A percentile compares a stretch with the other conserved stretches of the same genome.
phyloP scores from a whole-genome alignment of 305 asterid genomes.

The Fraxinus dipetala region DNA sequence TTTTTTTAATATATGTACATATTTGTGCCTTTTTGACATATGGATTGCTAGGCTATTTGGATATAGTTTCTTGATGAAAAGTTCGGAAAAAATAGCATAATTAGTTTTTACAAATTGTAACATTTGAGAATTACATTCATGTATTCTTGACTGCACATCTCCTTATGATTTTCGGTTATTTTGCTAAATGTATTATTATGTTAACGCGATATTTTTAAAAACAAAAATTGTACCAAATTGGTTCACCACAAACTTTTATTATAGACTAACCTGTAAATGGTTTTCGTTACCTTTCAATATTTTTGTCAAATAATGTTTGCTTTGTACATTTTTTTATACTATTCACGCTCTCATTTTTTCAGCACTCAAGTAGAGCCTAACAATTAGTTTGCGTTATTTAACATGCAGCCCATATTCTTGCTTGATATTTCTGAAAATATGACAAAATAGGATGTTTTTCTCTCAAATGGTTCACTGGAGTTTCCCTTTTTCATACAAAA shows the following conservation, averaged over 20 bases:
- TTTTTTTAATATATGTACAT: neutral
- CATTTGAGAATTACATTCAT: neutral
- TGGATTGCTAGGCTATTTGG: neutral
- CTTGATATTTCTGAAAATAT: neutral
- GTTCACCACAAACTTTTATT: neutral
- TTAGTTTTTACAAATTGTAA: neutral
- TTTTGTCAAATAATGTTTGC: neutral
- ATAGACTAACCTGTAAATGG: neutral
- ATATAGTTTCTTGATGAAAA: neutral
- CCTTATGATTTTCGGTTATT: neutral
- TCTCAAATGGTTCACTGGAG: neutral
- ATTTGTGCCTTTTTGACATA: neutral
- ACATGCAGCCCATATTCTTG: neutral
- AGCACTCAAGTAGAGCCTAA: neutral
- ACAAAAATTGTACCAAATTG: neutral
- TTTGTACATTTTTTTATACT: neutral
- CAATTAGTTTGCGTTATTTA: neutral
- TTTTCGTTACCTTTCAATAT: neutral
- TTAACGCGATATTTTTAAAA: neutral
- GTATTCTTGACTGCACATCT: neutral
- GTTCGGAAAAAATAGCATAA: neutral
- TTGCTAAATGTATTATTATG: neutral
- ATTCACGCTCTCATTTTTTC: neutral
- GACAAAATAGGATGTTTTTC: neutral
- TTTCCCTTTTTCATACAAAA: neutral